phyloP scores from a whole-genome alignment of 2,329 filamentous ascomycete species.

The Pseudocercospora musae region DNA sequence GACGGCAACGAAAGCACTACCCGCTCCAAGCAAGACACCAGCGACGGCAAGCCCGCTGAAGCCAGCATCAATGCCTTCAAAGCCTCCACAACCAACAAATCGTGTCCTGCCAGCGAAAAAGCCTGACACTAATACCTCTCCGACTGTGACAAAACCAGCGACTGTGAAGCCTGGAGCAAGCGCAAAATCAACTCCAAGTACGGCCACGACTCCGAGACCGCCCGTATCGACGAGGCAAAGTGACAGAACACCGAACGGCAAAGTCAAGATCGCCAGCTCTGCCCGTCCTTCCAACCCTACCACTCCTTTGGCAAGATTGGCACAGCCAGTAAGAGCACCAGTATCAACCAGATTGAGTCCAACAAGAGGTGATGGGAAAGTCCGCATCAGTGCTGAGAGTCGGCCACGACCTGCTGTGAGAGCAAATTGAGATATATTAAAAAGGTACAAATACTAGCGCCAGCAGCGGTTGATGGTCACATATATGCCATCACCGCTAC shows the following conservation, averaged over 20 bases:
- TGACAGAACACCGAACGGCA: slow-evolving; percentile 18
- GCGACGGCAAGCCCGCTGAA: not conserved
- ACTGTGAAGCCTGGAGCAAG: not conserved
- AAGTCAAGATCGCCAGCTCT: slow-evolving; percentile 17
- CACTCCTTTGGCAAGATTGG: slow-evolving; percentile 3
- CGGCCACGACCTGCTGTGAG: slow-evolving; percentile 17
- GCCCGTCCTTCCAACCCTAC: slow-evolving; percentile 8
- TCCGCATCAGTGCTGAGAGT: slow-evolving; percentile 23
- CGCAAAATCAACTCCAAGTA: not conserved
- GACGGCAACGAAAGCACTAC: not conserved
- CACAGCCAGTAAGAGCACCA: slow-evolving; percentile 7
- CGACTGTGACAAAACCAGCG: slow-evolving; percentile 1
- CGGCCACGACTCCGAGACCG: slow-evolving; percentile 3
- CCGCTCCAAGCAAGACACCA: not conserved
- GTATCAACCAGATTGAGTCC: slow-evolving; percentile 9
- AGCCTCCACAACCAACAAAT: slow-evolving; percentile 5
- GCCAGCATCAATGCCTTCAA: slow-evolving; percentile 7
- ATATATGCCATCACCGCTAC: not conserved
- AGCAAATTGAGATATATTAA: not conserved
- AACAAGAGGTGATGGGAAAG: slow-evolving; percentile 19
- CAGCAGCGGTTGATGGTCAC: not conserved
- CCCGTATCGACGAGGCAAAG: slow-evolving; percentile 15
- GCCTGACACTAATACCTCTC: not conserved
- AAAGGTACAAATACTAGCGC: too few relatives aligned
- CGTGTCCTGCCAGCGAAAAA: slow-evolving; percentile 10